Percentiles rank a stretch among this genome's conserved stretches.
Conservation (phyloP, 495 filamentous ascomycete genomes). For the Chaetomium cochliodes region DNA sequence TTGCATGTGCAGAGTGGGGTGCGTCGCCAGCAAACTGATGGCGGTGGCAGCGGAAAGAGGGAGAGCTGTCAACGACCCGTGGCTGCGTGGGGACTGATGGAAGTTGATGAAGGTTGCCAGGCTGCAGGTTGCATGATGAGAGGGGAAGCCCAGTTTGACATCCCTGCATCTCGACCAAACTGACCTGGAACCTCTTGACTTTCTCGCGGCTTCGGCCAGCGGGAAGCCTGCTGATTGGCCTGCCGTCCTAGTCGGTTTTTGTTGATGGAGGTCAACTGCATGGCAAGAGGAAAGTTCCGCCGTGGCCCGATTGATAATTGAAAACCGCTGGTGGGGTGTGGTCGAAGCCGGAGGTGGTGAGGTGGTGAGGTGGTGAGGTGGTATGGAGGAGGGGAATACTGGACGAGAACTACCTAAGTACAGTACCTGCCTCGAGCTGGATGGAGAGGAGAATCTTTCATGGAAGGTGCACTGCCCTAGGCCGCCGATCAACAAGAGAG, state of each 20-base stretch:
- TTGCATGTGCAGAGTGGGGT: constrained; percentile 19
- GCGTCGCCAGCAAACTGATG: constrained; percentile 4
- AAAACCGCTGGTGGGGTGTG: too few species aligned
- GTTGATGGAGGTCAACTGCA: background rate
- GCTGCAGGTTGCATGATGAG: background rate
- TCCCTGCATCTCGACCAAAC: constrained; percentile 4
- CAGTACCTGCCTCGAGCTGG: background rate
- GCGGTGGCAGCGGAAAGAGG: background rate
- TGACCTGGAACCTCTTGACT: background rate
- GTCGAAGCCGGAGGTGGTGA: too few species aligned
- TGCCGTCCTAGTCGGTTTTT: background rate
- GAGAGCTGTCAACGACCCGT: background rate
- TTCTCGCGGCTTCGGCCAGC: background rate
- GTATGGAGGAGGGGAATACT: too few species aligned
- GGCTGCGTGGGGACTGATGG: background rate
- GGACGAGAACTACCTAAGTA: too few species aligned
- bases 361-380: too few species aligned
- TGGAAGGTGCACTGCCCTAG: background rate
- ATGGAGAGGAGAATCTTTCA: background rate
- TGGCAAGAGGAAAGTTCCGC: background rate
- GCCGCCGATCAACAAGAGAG: background rate
- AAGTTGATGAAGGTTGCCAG: background rate
- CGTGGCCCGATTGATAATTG: background rate
- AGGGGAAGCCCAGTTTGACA: background rate
- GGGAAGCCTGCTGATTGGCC: constrained; percentile 13